Evolutionary conservation across 2,329 filamentous ascomycete genomes (phyloP).

Genomic region (Talaromyces sp.): DNA sequence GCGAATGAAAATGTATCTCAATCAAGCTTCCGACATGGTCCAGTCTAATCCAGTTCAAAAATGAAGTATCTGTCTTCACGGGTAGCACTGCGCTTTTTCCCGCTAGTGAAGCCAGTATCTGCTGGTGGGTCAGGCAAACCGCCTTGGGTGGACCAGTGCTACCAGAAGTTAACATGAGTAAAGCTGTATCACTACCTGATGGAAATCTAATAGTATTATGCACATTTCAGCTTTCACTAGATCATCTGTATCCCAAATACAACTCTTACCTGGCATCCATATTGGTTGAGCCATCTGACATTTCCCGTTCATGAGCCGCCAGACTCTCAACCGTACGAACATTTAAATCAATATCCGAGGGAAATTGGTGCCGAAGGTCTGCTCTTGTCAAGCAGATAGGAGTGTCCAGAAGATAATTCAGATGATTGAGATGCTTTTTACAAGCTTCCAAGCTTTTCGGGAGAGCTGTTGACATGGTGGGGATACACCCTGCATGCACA

Average conservation of each 20-base stretch:
- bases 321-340: neutral
- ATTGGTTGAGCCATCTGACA: neutral
- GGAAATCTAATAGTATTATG: too few relatives aligned
- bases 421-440: conserved; percentile 32
- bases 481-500: conserved; percentile 8
- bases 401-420: conserved; percentile 23
- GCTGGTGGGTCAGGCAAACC: conserved; percentile 30
- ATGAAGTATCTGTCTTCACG: conserved; percentile 1
- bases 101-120: neutral
- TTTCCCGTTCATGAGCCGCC: too few relatives aligned
- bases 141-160: conserved; percentile 57
- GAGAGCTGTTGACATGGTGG: conserved; percentile 42
- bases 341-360: conserved; percentile 1
- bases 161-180: conserved; percentile 58
- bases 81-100: neutral
- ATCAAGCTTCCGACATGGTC: conserved; percentile 43
- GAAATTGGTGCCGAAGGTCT: too few relatives aligned
- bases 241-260: too few relatives aligned
- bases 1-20: conserved; percentile 38
- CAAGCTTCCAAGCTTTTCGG: conserved; percentile 30
- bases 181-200: conserved; percentile 27
- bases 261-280: too few relatives aligned
- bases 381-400: too few relatives aligned
- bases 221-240: too few relatives aligned
- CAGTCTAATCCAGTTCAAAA: conserved; percentile 44